Conservation (phyloP, 2,329 filamentous ascomycete genomes). For the Ceratocystis diversiconidia region DNA sequence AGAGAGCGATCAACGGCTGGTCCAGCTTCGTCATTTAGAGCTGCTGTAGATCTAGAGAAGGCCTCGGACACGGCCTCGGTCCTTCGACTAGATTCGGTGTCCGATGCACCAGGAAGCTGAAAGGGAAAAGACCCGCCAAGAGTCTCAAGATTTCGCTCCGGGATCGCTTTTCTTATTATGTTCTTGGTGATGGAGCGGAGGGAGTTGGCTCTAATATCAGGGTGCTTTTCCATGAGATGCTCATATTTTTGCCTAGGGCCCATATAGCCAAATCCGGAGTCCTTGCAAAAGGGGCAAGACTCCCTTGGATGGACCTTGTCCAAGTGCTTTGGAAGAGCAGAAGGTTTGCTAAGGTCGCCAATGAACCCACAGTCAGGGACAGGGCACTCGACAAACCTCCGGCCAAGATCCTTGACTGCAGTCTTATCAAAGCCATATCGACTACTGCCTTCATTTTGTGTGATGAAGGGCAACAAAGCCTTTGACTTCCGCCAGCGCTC, state of each 20-base stretch:
- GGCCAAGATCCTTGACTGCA: background rate
- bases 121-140: background rate
- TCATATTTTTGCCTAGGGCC: background rate
- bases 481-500: slow-evolving; percentile 6
- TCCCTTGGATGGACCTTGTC: slow-evolving; percentile 9
- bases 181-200: background rate
- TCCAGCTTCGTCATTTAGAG: background rate
- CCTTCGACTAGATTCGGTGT: background rate
- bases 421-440: background rate
- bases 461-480: background rate
- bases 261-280: slow-evolving; percentile 8
- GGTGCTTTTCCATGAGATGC: slow-evolving; percentile 6
- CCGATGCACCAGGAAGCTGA: background rate
- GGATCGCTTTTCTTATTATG: background rate
- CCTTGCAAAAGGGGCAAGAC: slow-evolving; percentile 5
- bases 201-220: background rate
- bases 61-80: background rate
- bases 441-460: background rate
- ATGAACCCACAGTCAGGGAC: slow-evolving; percentile 12
- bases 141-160: background rate
- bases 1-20: background rate
- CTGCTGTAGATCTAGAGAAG: background rate
- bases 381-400: slow-evolving; percentile 11
- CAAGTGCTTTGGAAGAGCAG: slow-evolving; percentile 7
- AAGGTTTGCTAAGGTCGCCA: background rate